These are phyloP conservation scores for Dimocarpus longan DNA, from an alignment of 345 rosid species.

Conservation along the genomic window DNA sequence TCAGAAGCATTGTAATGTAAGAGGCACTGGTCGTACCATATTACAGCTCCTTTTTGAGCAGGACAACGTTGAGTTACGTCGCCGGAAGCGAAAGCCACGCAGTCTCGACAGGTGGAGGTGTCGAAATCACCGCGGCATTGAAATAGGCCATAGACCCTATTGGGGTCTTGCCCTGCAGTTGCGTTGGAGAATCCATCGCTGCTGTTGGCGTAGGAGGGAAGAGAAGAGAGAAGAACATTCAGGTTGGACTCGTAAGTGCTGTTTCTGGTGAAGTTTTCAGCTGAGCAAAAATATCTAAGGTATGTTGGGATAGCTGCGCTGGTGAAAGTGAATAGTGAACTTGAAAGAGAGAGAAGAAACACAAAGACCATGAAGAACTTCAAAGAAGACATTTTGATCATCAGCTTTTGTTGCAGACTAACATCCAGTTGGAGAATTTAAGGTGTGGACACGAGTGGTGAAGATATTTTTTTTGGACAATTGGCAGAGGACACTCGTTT, in stretches of 20 bases:
- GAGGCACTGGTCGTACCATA: constrained; percentile 50
- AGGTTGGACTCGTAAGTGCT: constrained; percentile 31
- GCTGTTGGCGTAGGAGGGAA: constrained; percentile 10
- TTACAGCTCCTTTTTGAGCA: constrained; percentile 22
- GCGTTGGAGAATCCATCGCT: not conserved
- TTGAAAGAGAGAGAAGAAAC: too few relatives aligned
- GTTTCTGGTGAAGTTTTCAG: constrained; percentile 12
- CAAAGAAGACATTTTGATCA: not conserved
- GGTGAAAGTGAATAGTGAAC: not conserved
- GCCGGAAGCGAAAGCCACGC: constrained; percentile 29
- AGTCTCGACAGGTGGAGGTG: constrained; percentile 29
- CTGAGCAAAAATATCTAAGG: not conserved
- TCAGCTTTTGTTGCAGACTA: too few relatives aligned
- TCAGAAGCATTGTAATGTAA: constrained; percentile 18
- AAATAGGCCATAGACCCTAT: constrained; percentile 29
- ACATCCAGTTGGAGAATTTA: too few relatives aligned
- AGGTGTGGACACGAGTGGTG: too few relatives aligned
- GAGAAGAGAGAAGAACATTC: constrained; percentile 15
- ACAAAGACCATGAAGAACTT: not conserved
- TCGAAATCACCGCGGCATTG: constrained; percentile 44
- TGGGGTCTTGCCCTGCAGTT: constrained; percentile 4
- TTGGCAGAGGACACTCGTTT: too few relatives aligned
- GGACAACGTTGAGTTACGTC: constrained; percentile 32
- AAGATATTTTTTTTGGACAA: too few relatives aligned
- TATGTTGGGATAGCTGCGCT: not conserved